Percentiles rank a stretch among this genome's conserved stretches.
phyloP scores from a whole-genome alignment of 164 flowering plant genomes.

The Dillenia suffruticosa region DNA sequence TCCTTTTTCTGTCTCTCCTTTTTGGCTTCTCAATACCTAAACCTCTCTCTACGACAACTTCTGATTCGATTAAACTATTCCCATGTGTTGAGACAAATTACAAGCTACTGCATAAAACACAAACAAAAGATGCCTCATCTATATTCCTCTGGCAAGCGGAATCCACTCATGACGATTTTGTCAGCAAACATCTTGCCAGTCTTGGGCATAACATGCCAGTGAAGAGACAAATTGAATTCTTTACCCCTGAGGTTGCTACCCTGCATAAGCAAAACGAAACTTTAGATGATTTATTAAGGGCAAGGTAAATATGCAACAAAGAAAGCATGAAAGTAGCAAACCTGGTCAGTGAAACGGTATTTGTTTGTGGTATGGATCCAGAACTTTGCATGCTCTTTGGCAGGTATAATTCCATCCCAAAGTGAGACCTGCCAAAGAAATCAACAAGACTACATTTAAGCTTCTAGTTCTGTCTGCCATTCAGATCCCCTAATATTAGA shows the following conservation, averaged over 20 bases:
- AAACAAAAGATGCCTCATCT: slow-evolving; percentile 30
- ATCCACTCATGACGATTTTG: slow-evolving; percentile 79
- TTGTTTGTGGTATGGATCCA: slow-evolving; percentile 42
- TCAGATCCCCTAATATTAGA: too few relatives aligned
- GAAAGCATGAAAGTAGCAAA: slow-evolving; percentile 5
- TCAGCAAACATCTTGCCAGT: slow-evolving; percentile 93
- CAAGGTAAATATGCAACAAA: background rate
- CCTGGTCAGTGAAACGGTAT: slow-evolving; percentile 71
- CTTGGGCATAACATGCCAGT: slow-evolving; percentile 99
- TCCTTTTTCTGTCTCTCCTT: too few relatives aligned
- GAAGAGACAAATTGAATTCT: slow-evolving; percentile 76
- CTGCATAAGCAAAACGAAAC: slow-evolving; percentile 22
- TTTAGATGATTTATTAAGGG: background rate
- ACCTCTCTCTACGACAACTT: too few relatives aligned
- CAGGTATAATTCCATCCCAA: slow-evolving; percentile 80
- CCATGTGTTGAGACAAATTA: too few relatives aligned
- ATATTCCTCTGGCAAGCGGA: slow-evolving; percentile 63
- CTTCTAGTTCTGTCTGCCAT: too few relatives aligned
- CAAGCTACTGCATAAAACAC: too few relatives aligned
- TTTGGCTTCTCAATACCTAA: too few relatives aligned
- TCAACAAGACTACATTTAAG: too few relatives aligned
- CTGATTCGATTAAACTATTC: too few relatives aligned
- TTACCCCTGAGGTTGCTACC: slow-evolving; percentile 80
- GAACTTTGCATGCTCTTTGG: slow-evolving; percentile 75
- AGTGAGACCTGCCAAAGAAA: slow-evolving; percentile 28